Conservation (phyloP, 1,139 yeast species). For the Pichia sp. region DNA sequence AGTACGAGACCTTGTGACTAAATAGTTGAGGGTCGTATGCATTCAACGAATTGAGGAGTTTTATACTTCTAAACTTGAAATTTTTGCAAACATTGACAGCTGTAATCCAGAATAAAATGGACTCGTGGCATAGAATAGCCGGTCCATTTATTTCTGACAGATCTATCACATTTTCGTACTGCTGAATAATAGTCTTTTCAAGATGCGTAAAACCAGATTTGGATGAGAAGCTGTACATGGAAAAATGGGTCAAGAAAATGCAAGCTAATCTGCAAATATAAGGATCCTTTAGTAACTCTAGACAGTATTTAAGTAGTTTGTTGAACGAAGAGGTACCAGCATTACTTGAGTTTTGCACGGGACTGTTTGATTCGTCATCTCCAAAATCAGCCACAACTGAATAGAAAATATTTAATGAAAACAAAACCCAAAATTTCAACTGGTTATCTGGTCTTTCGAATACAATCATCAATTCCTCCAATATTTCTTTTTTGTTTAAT, state of each 20-base stretch:
- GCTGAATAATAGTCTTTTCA: constrained; percentile 41
- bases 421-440: constrained; percentile 20
- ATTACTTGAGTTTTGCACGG: background rate
- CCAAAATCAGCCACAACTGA: constrained; percentile 1
- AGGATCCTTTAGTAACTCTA: constrained; percentile 43
- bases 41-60: constrained; percentile 15
- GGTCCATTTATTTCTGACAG: constrained; percentile 62
- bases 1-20: constrained; percentile 36
- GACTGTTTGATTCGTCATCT: background rate
- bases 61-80: constrained; percentile 30
- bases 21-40: constrained; percentile 16
- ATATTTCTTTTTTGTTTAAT: constrained; percentile 4
- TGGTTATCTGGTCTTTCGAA: constrained; percentile 22
- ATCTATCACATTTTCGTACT: constrained; percentile 47
- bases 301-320: constrained; percentile 38
- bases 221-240: constrained; percentile 17
- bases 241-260: constrained; percentile 18
- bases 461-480: constrained; percentile 16
- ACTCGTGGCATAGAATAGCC: constrained; percentile 38
- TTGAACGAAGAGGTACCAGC: constrained; percentile 13
- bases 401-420: constrained; percentile 14
- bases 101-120: constrained; percentile 52
- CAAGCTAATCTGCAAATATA: constrained; percentile 33
- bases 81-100: constrained; percentile 37
- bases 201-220: constrained; percentile 2